A percentile compares a stretch with the other conserved stretches of the same genome.
Evolutionary conservation across 2,329 filamentous ascomycete genomes (phyloP).

Genomic region (Sporothrix dimorphospora): DNA sequence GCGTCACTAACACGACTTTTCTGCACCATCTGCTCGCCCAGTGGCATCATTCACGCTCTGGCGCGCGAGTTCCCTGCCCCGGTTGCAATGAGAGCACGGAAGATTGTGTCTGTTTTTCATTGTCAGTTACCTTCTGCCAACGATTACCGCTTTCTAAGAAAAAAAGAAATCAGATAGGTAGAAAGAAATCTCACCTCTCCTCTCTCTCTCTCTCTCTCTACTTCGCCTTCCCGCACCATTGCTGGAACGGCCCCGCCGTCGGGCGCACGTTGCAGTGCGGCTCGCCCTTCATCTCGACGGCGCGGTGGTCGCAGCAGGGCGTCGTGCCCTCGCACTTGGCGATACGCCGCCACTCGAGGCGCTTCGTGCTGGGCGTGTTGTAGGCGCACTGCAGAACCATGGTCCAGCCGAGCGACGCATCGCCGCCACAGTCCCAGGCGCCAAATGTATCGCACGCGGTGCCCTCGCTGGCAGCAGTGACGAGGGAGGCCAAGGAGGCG

Average conservation of each 20-base stretch:
- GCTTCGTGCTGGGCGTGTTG: background rate
- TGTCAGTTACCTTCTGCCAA: too few relatives aligned
- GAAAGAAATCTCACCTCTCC: background rate
- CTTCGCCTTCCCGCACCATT: background rate
- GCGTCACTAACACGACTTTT: too few relatives aligned
- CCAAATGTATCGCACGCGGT: background rate
- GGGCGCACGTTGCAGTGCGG: constrained; percentile 1
- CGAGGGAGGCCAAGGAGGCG: background rate
- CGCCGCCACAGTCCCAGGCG: background rate
- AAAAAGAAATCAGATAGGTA: too few relatives aligned
- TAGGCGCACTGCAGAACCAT: background rate
- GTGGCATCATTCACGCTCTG: too few relatives aligned
- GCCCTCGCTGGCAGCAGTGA: background rate
- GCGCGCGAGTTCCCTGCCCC: too few relatives aligned
- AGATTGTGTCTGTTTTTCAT: too few relatives aligned
- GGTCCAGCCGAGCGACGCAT: background rate
- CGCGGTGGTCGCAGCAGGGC: constrained; percentile 2
- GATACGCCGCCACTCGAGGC: background rate
- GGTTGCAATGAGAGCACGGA: too few relatives aligned
- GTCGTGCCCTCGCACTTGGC: background rate
- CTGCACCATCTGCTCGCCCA: too few relatives aligned
- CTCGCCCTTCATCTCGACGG: background rate
- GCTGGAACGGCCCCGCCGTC: background rate
- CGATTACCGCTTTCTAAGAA: too few relatives aligned
- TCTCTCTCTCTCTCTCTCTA: too few relatives aligned